Evolutionary conservation across 805 yeast genomes (phyloP).

Genomic region (Starmera amethionina): DNA sequence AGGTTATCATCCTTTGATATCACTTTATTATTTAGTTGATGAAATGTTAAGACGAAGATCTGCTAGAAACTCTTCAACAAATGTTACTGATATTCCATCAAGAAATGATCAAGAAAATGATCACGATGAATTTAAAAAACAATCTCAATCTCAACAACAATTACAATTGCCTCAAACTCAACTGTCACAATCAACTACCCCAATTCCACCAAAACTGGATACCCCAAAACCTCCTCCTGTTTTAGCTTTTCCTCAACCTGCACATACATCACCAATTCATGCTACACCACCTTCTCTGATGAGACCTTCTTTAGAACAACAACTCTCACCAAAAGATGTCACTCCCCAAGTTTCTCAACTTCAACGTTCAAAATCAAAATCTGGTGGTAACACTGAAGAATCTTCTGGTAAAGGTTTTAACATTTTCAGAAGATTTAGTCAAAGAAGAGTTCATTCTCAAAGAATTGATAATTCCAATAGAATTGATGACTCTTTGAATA

Average conservation of each 20-base stretch:
- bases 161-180: constrained; percentile 1
- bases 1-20: constrained; percentile 81
- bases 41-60: constrained; percentile 71
- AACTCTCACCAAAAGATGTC: constrained; percentile 28
- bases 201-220: neutral
- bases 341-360: constrained; percentile 26
- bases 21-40: constrained; percentile 76
- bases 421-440: constrained; percentile 20
- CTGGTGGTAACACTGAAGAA: constrained; percentile 2
- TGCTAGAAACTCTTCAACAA: constrained; percentile 30
- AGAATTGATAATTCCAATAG: constrained; percentile 3
- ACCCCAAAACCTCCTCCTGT: constrained; percentile 31
- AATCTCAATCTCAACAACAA: constrained; percentile 1
- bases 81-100: constrained; percentile 21
- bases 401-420: constrained; percentile 14
- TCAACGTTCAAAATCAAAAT: constrained; percentile 19
- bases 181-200: constrained; percentile 1
- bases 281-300: constrained; percentile 30
- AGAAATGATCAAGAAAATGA: constrained; percentile 10
- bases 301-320: constrained; percentile 16
- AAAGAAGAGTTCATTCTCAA: constrained; percentile 16
- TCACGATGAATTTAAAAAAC: neutral
- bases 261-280: constrained; percentile 41
- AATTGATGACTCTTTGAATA: neutral
- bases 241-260: constrained; percentile 38